These are phyloP conservation scores for Ananas comosus DNA, from an alignment of 176 grass and related monocot genomes.

Conservation along the genomic window DNA sequence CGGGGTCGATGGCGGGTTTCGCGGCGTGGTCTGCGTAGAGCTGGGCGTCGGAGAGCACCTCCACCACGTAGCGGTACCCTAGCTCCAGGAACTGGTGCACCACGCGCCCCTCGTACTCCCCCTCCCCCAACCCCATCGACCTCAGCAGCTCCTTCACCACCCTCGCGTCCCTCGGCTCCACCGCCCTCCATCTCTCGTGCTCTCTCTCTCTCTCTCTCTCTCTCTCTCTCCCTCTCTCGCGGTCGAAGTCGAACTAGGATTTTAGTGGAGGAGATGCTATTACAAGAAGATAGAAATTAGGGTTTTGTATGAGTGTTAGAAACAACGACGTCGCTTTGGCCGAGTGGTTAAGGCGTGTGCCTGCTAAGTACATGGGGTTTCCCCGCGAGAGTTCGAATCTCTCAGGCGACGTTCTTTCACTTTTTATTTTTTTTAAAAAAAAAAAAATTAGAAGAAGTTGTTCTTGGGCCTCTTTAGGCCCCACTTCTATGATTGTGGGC, in stretches of 20 bases:
- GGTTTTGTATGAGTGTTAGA: too few species aligned
- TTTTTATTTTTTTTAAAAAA: too few species aligned
- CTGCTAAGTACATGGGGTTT: slow-evolving; percentile 99
- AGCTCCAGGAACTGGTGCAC: slow-evolving; percentile 95
- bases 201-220: neutral
- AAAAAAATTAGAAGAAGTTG: too few species aligned
- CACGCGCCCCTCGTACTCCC: slow-evolving; percentile 84
- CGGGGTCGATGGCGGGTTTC: slow-evolving; percentile 71
- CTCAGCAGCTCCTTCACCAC: slow-evolving; percentile 82
- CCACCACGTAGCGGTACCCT: slow-evolving; percentile 80
- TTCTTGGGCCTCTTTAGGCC: too few species aligned
- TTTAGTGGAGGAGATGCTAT: too few species aligned
- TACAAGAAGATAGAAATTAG: too few species aligned
- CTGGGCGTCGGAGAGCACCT: slow-evolving; percentile 73
- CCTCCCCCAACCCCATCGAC: slow-evolving; percentile 83
- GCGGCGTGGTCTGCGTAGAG: slow-evolving; percentile 85
- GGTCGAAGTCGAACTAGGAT: too few species aligned
- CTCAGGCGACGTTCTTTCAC: slow-evolving; percentile 49
- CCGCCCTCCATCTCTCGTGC: neutral
- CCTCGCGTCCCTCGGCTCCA: slow-evolving; percentile 75
- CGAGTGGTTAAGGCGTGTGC: slow-evolving; percentile 99
- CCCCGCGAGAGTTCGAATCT: slow-evolving; percentile 99
- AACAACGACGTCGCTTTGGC: slow-evolving; percentile 54
- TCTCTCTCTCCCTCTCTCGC: neutral
- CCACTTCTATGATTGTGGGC: too few species aligned